Evolutionary conservation across 225 moss, liverwort and hornwort genomes (phyloP), one percentile per base, ranked within the genome.

Genomic region (Asterella californica): DNA sequence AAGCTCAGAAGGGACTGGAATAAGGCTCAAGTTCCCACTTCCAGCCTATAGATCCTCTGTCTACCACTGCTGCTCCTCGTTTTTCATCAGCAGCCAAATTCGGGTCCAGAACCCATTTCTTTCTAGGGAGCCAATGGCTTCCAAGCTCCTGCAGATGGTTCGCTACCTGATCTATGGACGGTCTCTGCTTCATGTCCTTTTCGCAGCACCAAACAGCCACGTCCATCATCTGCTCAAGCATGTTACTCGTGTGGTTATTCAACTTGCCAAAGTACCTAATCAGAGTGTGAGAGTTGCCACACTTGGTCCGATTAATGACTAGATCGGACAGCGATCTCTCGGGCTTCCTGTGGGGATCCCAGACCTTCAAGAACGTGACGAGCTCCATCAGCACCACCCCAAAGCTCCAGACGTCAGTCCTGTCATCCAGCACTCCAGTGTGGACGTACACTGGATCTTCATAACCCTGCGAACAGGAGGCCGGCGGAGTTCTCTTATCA

Each of bases 131-230:
- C 72, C 25, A 72, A 64, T 78, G 76, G 64, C 74, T 79, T 33
- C 63, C 72, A 80, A 87, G 75, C 24, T 77, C 77, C 25, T 84
- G 77, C 80, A 87, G 78, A 75, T 87, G 79, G 59, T 75, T 80
- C 60, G 82, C 82, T 62, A 87, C 84, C 66, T 82, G 76, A 4
- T 77, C 74, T 32, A 87, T 84, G 54, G 74, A 76, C 22, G 87
- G 87, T 49, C 84, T 76, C 70, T 70, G 79, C 30, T 80, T 80
- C 42, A 87, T 34, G 64, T 84, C 76, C 30, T 64, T 66, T 33
- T 82, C 84, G 64, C 87, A 87, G 74, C 87, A 87, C 79, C 82
- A 82, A 9, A 87, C 79, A n/a, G 87, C 87, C 68, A 84, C 87
- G 57, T 87, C 82, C 63, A 87, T 12, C 87, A 87, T 84, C 77